These are phyloP conservation scores for Dioscorea alata DNA, from an alignment of 106 monocot species.

Conservation along the genomic window DNA sequence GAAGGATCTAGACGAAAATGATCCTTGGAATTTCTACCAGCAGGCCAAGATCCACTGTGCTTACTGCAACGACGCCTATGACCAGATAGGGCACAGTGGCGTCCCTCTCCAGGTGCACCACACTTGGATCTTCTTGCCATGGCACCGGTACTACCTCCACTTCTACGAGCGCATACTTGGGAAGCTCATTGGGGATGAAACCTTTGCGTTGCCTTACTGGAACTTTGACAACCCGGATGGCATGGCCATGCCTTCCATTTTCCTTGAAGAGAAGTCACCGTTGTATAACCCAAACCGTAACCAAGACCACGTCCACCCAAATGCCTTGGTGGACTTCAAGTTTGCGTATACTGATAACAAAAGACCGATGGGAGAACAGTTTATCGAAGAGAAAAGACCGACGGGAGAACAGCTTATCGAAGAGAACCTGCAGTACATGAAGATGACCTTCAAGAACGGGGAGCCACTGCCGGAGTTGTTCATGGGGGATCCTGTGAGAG, in stretches of 20 bases:
- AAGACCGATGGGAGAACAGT: no score
- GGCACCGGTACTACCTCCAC: slow-evolving; percentile 36
- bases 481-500: slow-evolving; percentile 21
- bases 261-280: slow-evolving; percentile 3
- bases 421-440: slow-evolving; percentile 17
- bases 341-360: slow-evolving; percentile 5
- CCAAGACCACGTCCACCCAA: background rate
- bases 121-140: slow-evolving; percentile 39
- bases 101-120: slow-evolving; percentile 20
- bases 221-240: slow-evolving; percentile 43
- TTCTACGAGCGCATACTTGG: slow-evolving; percentile 38
- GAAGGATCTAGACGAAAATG: slow-evolving; percentile 14
- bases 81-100: slow-evolving; percentile 13
- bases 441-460: slow-evolving; percentile 13
- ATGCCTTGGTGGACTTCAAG: slow-evolving; percentile 18
- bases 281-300: slow-evolving; percentile 21
- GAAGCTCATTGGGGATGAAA: slow-evolving; percentile 28
- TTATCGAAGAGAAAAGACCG: no score
- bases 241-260: slow-evolving; percentile 5
- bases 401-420: background rate
- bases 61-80: slow-evolving; percentile 39
- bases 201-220: slow-evolving; percentile 34
- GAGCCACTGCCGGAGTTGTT: slow-evolving; percentile 17
- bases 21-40: slow-evolving; percentile 35
- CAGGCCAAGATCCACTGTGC: slow-evolving; percentile 45